Evolutionary conservation across 306 rosid species (phyloP).

Genomic region (Gleditsia sinensis): DNA sequence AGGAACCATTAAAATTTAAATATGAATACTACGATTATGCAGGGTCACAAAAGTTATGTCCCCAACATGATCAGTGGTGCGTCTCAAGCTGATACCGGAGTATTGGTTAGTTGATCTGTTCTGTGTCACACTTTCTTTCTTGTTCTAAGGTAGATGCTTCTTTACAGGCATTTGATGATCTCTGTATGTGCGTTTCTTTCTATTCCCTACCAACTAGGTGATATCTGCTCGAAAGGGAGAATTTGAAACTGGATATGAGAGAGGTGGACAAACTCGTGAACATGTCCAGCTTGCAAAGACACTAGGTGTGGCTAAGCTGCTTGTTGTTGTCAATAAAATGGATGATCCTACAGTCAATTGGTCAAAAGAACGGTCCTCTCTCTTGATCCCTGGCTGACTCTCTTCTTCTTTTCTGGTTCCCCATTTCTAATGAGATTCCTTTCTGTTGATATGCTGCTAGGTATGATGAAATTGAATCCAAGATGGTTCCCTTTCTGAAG

Average conservation of each 20-base stretch:
- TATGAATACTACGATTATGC: constrained; percentile 32
- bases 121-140: constrained; percentile 10
- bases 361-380: constrained; percentile 87
- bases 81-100: constrained; percentile 97
- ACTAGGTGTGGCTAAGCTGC: constrained; percentile 84
- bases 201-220: constrained; percentile 51
- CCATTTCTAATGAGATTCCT: background rate
- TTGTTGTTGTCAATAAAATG: constrained; percentile 96
- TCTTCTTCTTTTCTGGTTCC: background rate
- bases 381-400: background rate
- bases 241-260: constrained; percentile 98
- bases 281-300: constrained; percentile 99
- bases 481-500: constrained; percentile 92
- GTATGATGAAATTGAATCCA: constrained; percentile 87
- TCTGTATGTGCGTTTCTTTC: constrained; percentile 1
- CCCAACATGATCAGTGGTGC: constrained; percentile 99
- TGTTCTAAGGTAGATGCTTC: background rate
- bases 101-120: constrained; percentile 70
- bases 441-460: constrained; percentile 48
- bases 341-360: constrained; percentile 95
- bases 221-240: constrained; percentile 99
- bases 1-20: constrained; percentile 6
- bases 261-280: constrained; percentile 99
- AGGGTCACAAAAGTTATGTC: constrained; percentile 99
- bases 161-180: constrained; percentile 11